These are phyloP conservation scores for Populus euphratica DNA, from an alignment of 345 rosid species.

Conservation along the genomic window DNA sequence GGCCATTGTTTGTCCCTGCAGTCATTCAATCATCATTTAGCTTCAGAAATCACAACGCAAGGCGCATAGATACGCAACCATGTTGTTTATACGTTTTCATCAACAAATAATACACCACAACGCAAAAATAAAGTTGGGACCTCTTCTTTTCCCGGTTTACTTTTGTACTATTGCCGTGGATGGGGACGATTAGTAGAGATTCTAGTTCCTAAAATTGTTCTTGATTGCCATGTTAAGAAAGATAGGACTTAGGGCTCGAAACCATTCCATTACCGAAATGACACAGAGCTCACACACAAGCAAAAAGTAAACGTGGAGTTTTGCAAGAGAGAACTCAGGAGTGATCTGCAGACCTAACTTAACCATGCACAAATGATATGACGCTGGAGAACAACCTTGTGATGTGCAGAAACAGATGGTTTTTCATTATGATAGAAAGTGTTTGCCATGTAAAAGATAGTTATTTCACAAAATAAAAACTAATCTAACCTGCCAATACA, in stretches of 20 bases:
- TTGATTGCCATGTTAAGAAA: too few relatives aligned
- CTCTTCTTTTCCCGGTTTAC: too few relatives aligned
- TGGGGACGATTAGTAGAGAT: too few relatives aligned
- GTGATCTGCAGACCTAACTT: not conserved
- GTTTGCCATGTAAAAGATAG: not conserved
- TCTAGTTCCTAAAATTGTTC: too few relatives aligned
- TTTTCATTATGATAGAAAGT: not conserved
- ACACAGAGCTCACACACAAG: too few relatives aligned
- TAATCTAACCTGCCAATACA: slow-evolving; percentile 62
- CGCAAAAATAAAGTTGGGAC: too few relatives aligned
- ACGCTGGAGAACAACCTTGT: not conserved
- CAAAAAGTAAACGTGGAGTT: not conserved
- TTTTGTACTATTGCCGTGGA: too few relatives aligned
- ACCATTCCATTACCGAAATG: too few relatives aligned
- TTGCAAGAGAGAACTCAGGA: too few relatives aligned
- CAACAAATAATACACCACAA: too few relatives aligned
- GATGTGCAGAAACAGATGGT: not conserved
- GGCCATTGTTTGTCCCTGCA: slow-evolving; percentile 60
- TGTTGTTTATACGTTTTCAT: too few relatives aligned
- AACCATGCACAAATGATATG: not conserved
- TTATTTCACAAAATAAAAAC: not conserved
- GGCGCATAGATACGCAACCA: not conserved
- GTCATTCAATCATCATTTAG: slow-evolving; percentile 14
- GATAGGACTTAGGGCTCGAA: too few relatives aligned
- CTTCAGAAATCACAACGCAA: not conserved